These are phyloP conservation scores for Aureococcus anophagefferens DNA, from an alignment of 108 stramenopile species.

Conservation along the genomic window DNA sequence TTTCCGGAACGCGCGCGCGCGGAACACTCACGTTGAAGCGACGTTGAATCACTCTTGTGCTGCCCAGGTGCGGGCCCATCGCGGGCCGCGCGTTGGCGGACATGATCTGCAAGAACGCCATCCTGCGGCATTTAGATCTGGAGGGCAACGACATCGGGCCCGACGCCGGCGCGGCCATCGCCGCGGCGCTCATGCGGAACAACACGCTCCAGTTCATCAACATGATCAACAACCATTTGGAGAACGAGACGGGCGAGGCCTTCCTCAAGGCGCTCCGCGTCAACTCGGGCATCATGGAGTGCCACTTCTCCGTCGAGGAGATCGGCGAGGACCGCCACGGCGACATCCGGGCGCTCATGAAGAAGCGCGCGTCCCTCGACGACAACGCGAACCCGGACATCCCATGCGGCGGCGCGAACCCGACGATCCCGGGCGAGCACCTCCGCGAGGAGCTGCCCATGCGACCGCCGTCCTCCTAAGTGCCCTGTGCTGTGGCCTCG, in stretches of 20 bases:
- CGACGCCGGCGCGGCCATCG: conserved; percentile 7
- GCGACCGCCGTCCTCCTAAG: too few relatives aligned
- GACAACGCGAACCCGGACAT: too few relatives aligned
- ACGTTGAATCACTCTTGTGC: too few relatives aligned
- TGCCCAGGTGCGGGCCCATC: neutral
- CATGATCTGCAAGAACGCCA: conserved; percentile 4
- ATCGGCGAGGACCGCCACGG: neutral
- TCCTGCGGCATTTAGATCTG: conserved; percentile 1
- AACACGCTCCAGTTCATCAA: conserved; percentile 2
- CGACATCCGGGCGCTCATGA: neutral
- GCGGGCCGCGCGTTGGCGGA: neutral
- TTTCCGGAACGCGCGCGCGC: too few relatives aligned
- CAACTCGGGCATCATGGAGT: neutral
- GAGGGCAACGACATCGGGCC: conserved; percentile 11
- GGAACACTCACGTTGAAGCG: too few relatives aligned
- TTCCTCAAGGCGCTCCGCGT: neutral
- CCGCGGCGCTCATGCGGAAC: conserved; percentile 6
- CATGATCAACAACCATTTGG: conserved; percentile 8
- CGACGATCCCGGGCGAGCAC: too few relatives aligned
- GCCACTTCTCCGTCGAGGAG: neutral
- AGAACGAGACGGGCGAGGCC: conserved; percentile 4
- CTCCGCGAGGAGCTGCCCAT: too few relatives aligned
- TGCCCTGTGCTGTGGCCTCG: too few relatives aligned
- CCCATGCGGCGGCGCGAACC: too few relatives aligned
- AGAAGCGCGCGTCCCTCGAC: neutral